Evolutionary conservation across 164 flowering plant species (phyloP).

Genomic region (Annona squamosa): DNA sequence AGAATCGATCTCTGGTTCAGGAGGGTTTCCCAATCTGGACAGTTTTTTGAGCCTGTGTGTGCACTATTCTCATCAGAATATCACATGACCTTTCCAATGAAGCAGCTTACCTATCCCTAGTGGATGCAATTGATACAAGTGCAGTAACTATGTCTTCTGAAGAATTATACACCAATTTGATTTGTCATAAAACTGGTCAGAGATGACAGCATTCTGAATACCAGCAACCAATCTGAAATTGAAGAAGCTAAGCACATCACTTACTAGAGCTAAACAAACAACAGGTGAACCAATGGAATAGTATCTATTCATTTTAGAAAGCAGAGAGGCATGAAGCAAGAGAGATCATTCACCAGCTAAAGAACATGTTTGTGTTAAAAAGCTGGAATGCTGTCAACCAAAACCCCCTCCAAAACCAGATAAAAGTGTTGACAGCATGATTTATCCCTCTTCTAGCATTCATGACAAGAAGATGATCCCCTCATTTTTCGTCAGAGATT

Average conservation of each 20-base stretch:
- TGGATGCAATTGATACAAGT: not conserved
- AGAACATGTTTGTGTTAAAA: too few species aligned
- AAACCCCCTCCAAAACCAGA: not conserved
- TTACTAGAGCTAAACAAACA: not conserved
- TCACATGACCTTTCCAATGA: not conserved
- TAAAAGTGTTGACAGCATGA: not conserved
- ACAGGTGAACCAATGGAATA: not conserved
- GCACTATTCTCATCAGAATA: not conserved
- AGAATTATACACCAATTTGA: conserved; percentile 96
- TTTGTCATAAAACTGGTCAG: conserved; percentile 83
- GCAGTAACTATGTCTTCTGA: conserved; percentile 43
- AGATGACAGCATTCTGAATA: conserved; percentile 51
- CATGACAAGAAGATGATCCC: not conserved
- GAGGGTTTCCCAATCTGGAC: not conserved
- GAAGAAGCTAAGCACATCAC: not conserved
- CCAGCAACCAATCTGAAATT: conserved; percentile 65
- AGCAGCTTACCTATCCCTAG: not conserved
- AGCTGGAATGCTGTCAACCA: too few species aligned
- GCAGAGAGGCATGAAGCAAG: too few species aligned
- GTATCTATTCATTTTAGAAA: too few species aligned
- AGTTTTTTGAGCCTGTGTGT: not conserved
- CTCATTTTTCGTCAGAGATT: not conserved
- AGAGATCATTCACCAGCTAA: too few species aligned
- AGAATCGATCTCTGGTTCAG: not conserved
- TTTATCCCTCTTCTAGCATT: not conserved